Evolutionary conservation across 768 basidiomycete genomes (phyloP), one percentile per base, ranked within the genome.

Genomic region (Russula earlei): DNA sequence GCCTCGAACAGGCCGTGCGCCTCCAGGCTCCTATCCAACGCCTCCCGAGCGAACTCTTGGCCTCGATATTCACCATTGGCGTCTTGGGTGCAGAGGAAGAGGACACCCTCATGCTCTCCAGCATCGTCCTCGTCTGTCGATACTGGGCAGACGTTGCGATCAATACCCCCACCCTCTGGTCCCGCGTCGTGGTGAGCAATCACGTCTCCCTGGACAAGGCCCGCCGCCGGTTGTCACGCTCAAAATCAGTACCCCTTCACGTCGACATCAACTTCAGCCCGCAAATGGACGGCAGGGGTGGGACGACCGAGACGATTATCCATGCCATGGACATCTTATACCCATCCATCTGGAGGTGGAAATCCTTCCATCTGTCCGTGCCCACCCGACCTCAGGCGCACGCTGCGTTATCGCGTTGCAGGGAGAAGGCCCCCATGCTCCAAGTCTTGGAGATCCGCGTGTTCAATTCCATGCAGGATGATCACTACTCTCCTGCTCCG

Each of bases 281-380:
- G 43, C 79, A 83, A 27, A 59, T 77, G 53, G 84, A 88, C 42
- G 78, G 77, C 60, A 68, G 76, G 9, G 73, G 73, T n/a, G 75
- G 75, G 50, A 74, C 82, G 36, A 86, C 76, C 47, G 86, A 89
- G 64, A 78, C 76, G 56, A 77, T 88, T 49, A 71, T 84, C 33
- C 81, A 75, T 49, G 85, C 88, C 1, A 84, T 90, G 83, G 87
- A 88, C 67, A 71, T 91, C n/a, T 76, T 91, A 57, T 80, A 83
- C 36, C 83, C 88, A 6, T 82, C 83, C 25, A 75, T 89, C 50
- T 86, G 84, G 83, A 79, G 88, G 44, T 84, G 83, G 67, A 79
- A 74, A 63, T 81, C 84, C 0, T 86, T 91, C 66, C 76, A 76
- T 54, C 76, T 91, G 46, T 82, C 78, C 59, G 86, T 91, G 45